These are phyloP conservation scores for Phytophthora hybrid DNA, from an alignment of 352 stramenopile genomes.

Conservation along the genomic window DNA sequence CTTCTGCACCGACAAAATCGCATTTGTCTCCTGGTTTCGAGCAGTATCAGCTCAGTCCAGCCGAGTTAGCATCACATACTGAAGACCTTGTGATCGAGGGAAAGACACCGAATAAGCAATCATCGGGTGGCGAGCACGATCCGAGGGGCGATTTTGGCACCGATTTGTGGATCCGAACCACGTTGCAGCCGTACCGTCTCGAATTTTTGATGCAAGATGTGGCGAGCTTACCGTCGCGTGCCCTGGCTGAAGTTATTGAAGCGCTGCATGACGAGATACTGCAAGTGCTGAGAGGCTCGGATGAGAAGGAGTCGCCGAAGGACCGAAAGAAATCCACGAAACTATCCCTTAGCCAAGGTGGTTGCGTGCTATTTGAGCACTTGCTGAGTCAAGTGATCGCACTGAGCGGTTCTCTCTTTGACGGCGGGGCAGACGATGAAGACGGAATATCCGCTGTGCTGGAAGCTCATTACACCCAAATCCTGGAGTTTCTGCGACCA, in stretches of 20 bases:
- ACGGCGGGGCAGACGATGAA: conserved; percentile 44
- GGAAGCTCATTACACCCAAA: conserved; percentile 58
- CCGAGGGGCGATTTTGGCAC: conserved; percentile 51
- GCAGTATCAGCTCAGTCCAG: conserved; percentile 41
- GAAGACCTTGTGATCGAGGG: conserved; percentile 60
- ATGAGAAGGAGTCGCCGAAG: conserved; percentile 28
- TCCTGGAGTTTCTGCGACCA: conserved; percentile 54
- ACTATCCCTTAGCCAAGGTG: conserved; percentile 54
- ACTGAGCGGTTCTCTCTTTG: conserved; percentile 44
- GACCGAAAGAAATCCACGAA: conserved; percentile 35
- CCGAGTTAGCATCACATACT: conserved; percentile 54
- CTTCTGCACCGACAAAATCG: conserved; percentile 23
- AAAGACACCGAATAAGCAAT: conserved; percentile 28
- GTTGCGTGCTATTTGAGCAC: conserved; percentile 78
- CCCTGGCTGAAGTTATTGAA: conserved; percentile 58
- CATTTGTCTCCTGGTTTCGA: conserved; percentile 42
- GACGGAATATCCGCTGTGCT: conserved; percentile 58
- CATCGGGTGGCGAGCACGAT: conserved; percentile 18
- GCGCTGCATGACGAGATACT: conserved; percentile 66
- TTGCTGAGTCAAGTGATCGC: conserved; percentile 56
- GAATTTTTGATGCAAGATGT: conserved; percentile 73
- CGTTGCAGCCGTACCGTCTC: conserved; percentile 72
- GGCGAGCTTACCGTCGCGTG: conserved; percentile 52
- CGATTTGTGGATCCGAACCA: conserved; percentile 66
- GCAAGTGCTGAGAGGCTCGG: conserved; percentile 39